These are phyloP conservation scores for Lipomyces sp. DNA, from an alignment of 805 yeast genomes.

Conservation along the genomic window DNA sequence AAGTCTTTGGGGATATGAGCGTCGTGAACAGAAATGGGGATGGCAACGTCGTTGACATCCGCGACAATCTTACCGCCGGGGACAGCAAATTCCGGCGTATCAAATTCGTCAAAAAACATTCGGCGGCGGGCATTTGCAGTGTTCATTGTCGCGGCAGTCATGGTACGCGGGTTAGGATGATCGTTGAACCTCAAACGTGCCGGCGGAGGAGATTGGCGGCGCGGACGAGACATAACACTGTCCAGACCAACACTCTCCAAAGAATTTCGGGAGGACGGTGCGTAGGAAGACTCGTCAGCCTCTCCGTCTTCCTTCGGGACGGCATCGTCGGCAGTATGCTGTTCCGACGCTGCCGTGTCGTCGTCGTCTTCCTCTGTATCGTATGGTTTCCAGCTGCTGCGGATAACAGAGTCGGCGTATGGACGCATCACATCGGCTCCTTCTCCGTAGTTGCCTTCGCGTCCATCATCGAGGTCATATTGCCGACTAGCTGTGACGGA, in stretches of 20 bases:
- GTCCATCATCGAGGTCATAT: slow-evolving; percentile 7
- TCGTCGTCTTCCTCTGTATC: slow-evolving; percentile 16
- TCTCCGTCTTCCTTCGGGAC: too few relatives aligned
- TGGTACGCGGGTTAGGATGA: slow-evolving; percentile 23
- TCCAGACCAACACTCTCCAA: slow-evolving; percentile 28
- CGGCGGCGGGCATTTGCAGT: slow-evolving; percentile 4
- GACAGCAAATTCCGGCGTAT: background rate
- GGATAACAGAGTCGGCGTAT: slow-evolving; percentile 26
- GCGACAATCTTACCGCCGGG: too few relatives aligned
- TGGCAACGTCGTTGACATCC: too few relatives aligned
- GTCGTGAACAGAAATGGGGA: too few relatives aligned
- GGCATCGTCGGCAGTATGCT: background rate
- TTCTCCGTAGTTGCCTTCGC: slow-evolving; percentile 21
- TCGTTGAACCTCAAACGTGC: slow-evolving; percentile 24
- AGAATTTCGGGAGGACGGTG: slow-evolving; percentile 19
- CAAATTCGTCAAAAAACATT: slow-evolving; percentile 5
- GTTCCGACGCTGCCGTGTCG: background rate
- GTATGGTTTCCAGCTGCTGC: slow-evolving; percentile 24
- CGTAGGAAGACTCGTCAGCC: background rate
- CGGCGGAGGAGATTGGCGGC: slow-evolving; percentile 23
- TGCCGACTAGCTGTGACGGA: slow-evolving; percentile 3
- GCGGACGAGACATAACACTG: slow-evolving; percentile 18
- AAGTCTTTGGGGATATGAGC: too few relatives aligned
- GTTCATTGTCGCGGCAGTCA: slow-evolving; percentile 26
- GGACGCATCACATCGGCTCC: too few relatives aligned